Conservation (phyloP, 1,139 yeast species). For the Blastobotrys proliferans region DNA sequence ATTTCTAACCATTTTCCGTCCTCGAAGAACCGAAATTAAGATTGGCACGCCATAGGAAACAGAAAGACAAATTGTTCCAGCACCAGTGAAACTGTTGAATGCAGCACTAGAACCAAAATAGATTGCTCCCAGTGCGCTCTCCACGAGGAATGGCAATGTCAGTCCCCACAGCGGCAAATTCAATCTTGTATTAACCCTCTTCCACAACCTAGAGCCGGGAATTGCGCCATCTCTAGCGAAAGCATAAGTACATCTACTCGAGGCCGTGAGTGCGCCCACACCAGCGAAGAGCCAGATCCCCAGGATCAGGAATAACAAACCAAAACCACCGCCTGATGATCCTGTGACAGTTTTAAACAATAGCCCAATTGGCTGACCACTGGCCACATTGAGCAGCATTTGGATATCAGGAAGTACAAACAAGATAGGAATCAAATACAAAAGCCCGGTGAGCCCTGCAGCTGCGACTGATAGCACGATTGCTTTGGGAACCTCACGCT, state of each 20-base stretch:
- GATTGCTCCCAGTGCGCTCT: not conserved
- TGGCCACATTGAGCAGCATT: not conserved
- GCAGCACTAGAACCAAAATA: not conserved
- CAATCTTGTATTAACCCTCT: not conserved
- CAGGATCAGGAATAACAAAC: not conserved
- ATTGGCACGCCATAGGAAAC: not conserved
- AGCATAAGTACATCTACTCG: slow-evolving; percentile 7
- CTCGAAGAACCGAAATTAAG: not conserved
- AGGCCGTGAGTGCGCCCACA: not conserved
- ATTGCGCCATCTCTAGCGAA: slow-evolving; percentile 3
- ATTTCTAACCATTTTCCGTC: not conserved
- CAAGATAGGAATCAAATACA: not conserved
- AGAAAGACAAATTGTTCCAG: not conserved
- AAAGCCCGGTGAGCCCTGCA: slow-evolving; percentile 2
- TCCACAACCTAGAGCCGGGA: slow-evolving; percentile 1
- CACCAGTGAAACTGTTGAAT: not conserved
- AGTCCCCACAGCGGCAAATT: not conserved
- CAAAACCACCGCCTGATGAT: not conserved
- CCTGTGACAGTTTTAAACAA: not conserved
- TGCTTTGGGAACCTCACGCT: not conserved
- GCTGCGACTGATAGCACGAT: not conserved
- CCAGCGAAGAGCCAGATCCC: not conserved
- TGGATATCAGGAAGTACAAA: not conserved
- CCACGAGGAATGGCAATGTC: not conserved
- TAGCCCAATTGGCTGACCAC: slow-evolving; percentile 1